phyloP scores from a whole-genome alignment of 1,139 yeast species.

The Pichia sp. region DNA sequence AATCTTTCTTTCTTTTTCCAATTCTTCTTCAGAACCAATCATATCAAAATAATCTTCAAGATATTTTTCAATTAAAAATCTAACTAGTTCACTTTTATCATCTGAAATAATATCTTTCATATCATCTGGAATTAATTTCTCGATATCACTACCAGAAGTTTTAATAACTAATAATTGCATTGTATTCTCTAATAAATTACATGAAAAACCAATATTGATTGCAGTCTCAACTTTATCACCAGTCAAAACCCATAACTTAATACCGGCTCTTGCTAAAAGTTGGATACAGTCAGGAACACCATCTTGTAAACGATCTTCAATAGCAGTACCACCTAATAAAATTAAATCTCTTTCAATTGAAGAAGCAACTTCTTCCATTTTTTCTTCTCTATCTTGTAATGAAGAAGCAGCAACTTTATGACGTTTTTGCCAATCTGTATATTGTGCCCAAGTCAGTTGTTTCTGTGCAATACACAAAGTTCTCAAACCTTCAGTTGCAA shows the following conservation, averaged over 20 bases:
- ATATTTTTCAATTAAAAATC: conserved; percentile 52
- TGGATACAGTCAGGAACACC: conserved; percentile 96
- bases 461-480: conserved; percentile 88
- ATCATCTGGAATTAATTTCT: conserved; percentile 30
- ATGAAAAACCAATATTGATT: conserved; percentile 93
- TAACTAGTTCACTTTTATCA: conserved; percentile 42
- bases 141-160: conserved; percentile 39
- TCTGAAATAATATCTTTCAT: conserved; percentile 34
- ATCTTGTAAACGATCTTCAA: conserved; percentile 90
- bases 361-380: conserved; percentile 73
- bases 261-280: conserved; percentile 80
- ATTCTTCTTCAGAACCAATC: conserved; percentile 54
- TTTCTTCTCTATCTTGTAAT: conserved; percentile 67
- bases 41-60: conserved; percentile 56
- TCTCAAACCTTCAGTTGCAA: conserved; percentile 95
- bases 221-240: conserved; percentile 99
- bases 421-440: conserved; percentile 58
- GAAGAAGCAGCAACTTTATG: conserved; percentile 76
- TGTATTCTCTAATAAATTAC: conserved; percentile 78
- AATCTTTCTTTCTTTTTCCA: conserved; percentile 56
- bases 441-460: conserved; percentile 57
- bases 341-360: conserved; percentile 68
- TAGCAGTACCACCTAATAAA: conserved; percentile 93
- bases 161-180: conserved; percentile 80
- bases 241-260: conserved; percentile 93